Evolutionary conservation across 208 protist genomes (phyloP), one percentile per base, ranked within the genome.

Genomic region (Wallacemonas rigidus): DNA sequence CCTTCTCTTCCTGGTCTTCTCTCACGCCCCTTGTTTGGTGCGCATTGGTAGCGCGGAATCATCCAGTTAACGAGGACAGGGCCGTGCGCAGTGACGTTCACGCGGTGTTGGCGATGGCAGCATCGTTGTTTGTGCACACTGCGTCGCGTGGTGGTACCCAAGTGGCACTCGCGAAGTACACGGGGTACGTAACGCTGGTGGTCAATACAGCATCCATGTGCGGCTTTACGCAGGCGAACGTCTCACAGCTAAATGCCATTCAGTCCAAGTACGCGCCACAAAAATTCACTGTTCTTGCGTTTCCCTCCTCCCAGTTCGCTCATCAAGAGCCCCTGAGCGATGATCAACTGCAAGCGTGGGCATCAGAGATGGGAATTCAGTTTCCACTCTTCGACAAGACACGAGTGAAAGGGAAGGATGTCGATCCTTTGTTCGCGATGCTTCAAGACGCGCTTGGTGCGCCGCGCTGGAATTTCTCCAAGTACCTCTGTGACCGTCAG

Each of bases 391-490:
- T 93, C 48, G 88, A 90, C 65, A 81, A 76, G 41, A 65, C 90
- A 11, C 75, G 78, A n/a, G 79, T 93, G 48, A 86, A 89, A 64
- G 82, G 80, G 12, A 57, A 70, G 1, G 45, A 70, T 35, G 83
- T 80, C 2, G 75, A 90, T 38, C 88, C 88, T 2, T 70, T 93
- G 6, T 93, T 86, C 64, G 74, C 75, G 63, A 80, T 86, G 80
- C 69, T 93, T 17, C 82, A 86, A 40, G 57, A 72, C 6, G 64
- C 76, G 48, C 75, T 89, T 40, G 85, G 88, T 2, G 57, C 76
- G 12, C 71, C 82, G 40, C 55, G 76, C 65, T 93, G 88, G 88
- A 93, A 93, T 74, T 93, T 86, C 68, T 90, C 88, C 11, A 93
- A 93, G 67, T 89, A 85, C 67, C 60, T 93, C 0, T 90, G 85